Evolutionary conservation across 2,329 filamentous ascomycete genomes (phyloP), one percentile per base, ranked within the genome.

Genomic region (Aspergillus brunneoviolaceus): DNA sequence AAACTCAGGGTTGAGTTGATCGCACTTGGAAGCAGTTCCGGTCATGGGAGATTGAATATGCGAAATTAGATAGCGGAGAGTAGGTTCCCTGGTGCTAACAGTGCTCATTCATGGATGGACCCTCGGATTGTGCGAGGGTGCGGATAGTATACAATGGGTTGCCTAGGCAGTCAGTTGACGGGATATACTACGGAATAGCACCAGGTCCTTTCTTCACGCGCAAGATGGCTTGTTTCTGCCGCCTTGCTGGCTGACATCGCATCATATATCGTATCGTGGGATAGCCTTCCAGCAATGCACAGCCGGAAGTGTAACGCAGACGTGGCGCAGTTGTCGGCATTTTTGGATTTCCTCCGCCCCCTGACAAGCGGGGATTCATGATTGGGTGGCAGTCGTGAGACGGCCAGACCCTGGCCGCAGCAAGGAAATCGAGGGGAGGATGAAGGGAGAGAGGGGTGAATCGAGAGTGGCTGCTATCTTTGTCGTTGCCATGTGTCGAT

Each of bases 261-360:
- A 12, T 12, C 14, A 12, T 4, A 35, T 35, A 35, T 35, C 10
- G 33, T 35, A 35, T 35, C 33, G 33, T 35, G 33, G 33, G 33
- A 35, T 35, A 35, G 33, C 33, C 49, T 51, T 11, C 19, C 39
- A 19, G 2, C n/a, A 5, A 55, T 55, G 53, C 53, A 55, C 48
- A 29, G 25, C 52, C 52, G 52, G 25, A 49, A 52, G 48, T 47
- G 52, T 31, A 45, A 55, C 45, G 21, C 49, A 51, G 52, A 59
- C 56, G 59, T 56, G 59, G 59, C 56, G 59, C 59, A 61, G 56
- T 55, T 16, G 53, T 29, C 31, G 31, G 53, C 21, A 23, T 12
- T 48, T 55, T 23, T 48, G 53, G 47, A 19, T 45, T 42, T 27
- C 39, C 52, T 42, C 52, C 53, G 33, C 35, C 35, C 51, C 35